Percentiles rank a stretch among this genome's conserved stretches.
Conservation (phyloP, 257 asterid species). For the Scutellaria minor region DNA sequence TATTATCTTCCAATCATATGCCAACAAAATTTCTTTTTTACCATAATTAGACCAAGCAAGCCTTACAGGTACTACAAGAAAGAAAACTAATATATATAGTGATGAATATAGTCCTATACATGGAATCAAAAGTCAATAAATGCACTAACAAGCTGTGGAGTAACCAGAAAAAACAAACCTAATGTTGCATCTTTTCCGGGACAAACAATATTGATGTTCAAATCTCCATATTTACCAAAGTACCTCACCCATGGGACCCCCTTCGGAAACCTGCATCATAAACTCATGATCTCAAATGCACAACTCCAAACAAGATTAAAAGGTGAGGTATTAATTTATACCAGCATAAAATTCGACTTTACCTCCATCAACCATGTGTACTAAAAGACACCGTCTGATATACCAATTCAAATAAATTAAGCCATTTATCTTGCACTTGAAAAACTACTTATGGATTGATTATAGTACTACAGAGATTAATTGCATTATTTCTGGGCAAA, state of each 20-base stretch:
- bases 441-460: background rate
- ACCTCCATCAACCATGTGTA: background rate
- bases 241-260: conserved; percentile 96
- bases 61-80: background rate
- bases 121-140: conserved; percentile 25
- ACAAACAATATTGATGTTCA: conserved; percentile 69
- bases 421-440: background rate
- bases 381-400: conserved; percentile 1
- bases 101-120: conserved; percentile 1
- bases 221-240: conserved; percentile 71
- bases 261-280: conserved; percentile 77
- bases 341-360: background rate
- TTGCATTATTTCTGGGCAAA: background rate
- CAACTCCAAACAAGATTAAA: conserved; percentile 4
- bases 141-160: conserved; percentile 14
- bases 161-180: conserved; percentile 56
- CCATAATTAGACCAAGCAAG: conserved; percentile 9
- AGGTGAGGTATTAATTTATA: background rate
- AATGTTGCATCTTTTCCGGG: conserved; percentile 83
- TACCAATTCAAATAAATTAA: background rate
- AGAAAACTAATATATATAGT: background rate
- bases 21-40: background rate
- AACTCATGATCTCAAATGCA: conserved; percentile 10
- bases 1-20: background rate
- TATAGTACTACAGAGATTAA: background rate